These are phyloP conservation scores for Neopestalotiopsis sp. DNA, from an alignment of 2,329 filamentous ascomycete species.

Conservation along the genomic window DNA sequence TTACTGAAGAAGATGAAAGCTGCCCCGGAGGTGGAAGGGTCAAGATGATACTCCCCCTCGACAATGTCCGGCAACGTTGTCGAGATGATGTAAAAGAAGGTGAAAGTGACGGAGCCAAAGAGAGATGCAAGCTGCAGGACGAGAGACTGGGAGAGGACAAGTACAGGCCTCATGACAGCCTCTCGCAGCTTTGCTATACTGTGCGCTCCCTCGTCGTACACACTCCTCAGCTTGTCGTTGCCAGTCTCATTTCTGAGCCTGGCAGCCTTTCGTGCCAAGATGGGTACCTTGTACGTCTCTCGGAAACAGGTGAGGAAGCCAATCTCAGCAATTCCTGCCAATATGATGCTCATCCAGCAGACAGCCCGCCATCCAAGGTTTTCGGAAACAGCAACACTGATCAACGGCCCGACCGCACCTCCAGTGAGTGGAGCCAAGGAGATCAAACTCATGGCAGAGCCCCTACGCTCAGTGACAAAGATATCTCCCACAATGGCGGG, in stretches of 20 bases:
- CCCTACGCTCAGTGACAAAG: conserved; percentile 61
- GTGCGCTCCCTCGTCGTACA: conserved; percentile 34
- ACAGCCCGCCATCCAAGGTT: conserved; percentile 58
- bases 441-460: conserved; percentile 61
- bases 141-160: conserved; percentile 52
- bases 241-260: conserved; percentile 36
- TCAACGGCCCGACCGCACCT: conserved; percentile 60
- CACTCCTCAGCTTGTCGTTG: conserved; percentile 34
- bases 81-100: conserved; percentile 58
- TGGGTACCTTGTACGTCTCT: conserved; percentile 66
- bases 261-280: conserved; percentile 51
- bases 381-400: conserved; percentile 60
- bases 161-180: conserved; percentile 50
- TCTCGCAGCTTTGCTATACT: conserved; percentile 39
- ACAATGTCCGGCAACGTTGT: conserved; percentile 59
- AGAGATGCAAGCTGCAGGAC: conserved; percentile 57
- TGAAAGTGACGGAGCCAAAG: conserved; percentile 53
- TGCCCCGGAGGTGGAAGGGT: conserved; percentile 55
- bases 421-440: conserved; percentile 63
- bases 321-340: conserved; percentile 55
- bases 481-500: conserved; percentile 70
- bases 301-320: conserved; percentile 56
- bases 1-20: conserved; percentile 61
- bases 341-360: conserved; percentile 52
- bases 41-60: conserved; percentile 51